Percentiles rank a stretch among this genome's conserved stretches.
Evolutionary conservation across 805 yeast species (phyloP).

Genomic region (Zygosaccharomyces rouxii): DNA sequence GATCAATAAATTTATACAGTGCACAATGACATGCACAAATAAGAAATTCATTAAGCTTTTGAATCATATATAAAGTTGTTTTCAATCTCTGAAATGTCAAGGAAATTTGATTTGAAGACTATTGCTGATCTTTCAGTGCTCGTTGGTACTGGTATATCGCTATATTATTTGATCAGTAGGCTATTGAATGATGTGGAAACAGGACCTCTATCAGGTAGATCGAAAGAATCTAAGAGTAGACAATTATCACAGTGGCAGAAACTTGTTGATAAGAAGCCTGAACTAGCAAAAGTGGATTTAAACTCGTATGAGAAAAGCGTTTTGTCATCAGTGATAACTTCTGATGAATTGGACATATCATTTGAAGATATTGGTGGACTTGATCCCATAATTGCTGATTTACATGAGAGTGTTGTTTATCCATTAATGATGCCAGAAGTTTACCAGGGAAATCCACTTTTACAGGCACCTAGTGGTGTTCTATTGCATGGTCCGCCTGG

Average conservation of each 20-base stretch:
- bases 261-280: slow-evolving; percentile 58
- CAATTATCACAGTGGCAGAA: slow-evolving; percentile 54
- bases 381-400: slow-evolving; percentile 73
- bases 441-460: slow-evolving; percentile 64
- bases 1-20: neutral
- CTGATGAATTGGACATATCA: slow-evolving; percentile 71
- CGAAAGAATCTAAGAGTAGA: slow-evolving; percentile 57
- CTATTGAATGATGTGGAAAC: slow-evolving; percentile 43
- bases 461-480: slow-evolving; percentile 94
- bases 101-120: slow-evolving; percentile 38
- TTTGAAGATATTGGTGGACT: slow-evolving; percentile 89
- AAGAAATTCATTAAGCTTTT: neutral
- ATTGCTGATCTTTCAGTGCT: slow-evolving; percentile 47
- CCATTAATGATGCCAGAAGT: slow-evolving; percentile 78
- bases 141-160: slow-evolving; percentile 62
- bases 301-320: slow-evolving; percentile 76
- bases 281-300: slow-evolving; percentile 42
- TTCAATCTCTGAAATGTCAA: slow-evolving; percentile 22
- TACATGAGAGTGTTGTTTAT: slow-evolving; percentile 81
- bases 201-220: slow-evolving; percentile 39
- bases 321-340: slow-evolving; percentile 72
- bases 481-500: slow-evolving; percentile 94
- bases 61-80: neutral
- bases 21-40: neutral
- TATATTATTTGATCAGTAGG: slow-evolving; percentile 55